phyloP scores from a whole-genome alignment of 2,329 filamentous ascomycete species.

The Fusarium sarcochroum region DNA sequence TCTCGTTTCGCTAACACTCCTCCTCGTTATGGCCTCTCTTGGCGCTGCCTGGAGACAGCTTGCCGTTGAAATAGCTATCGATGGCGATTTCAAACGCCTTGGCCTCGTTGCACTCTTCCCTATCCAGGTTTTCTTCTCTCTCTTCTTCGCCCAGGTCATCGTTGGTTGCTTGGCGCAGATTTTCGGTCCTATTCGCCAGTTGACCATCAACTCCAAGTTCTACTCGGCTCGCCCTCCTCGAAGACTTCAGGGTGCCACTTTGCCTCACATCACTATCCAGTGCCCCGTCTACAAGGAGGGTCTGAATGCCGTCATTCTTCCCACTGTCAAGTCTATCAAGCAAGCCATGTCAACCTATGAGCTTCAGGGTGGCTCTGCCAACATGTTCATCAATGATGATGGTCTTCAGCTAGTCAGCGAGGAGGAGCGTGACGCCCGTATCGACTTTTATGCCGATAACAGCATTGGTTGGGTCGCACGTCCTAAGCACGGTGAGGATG shows the following conservation, averaged over 20 bases:
- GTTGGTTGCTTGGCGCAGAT: slow-evolving; percentile 82
- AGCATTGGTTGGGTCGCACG: slow-evolving; percentile 79
- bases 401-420: slow-evolving; percentile 77
- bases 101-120: slow-evolving; percentile 76
- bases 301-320: slow-evolving; percentile 79
- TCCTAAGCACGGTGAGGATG: slow-evolving; percentile 73
- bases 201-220: slow-evolving; percentile 83
- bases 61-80: slow-evolving; percentile 76
- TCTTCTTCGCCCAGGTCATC: slow-evolving; percentile 86
- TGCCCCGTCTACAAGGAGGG: slow-evolving; percentile 93
- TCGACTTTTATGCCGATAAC: slow-evolving; percentile 78
- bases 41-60: slow-evolving; percentile 79
- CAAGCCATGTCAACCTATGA: slow-evolving; percentile 83
- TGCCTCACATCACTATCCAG: slow-evolving; percentile 86
- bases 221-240: slow-evolving; percentile 81
- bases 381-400: slow-evolving; percentile 83
- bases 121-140: slow-evolving; percentile 83
- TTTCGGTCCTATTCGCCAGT: slow-evolving; percentile 80
- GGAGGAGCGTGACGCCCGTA: slow-evolving; percentile 72
- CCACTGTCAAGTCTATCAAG: slow-evolving; percentile 84
- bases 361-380: slow-evolving; percentile 81
- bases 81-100: slow-evolving; percentile 73
- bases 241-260: slow-evolving; percentile 67
- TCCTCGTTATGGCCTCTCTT: slow-evolving; percentile 74
- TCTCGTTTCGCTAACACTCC: slow-evolving; percentile 76